Conservation (phyloP, 257 asterid species). For the Apocynum venetum region DNA sequence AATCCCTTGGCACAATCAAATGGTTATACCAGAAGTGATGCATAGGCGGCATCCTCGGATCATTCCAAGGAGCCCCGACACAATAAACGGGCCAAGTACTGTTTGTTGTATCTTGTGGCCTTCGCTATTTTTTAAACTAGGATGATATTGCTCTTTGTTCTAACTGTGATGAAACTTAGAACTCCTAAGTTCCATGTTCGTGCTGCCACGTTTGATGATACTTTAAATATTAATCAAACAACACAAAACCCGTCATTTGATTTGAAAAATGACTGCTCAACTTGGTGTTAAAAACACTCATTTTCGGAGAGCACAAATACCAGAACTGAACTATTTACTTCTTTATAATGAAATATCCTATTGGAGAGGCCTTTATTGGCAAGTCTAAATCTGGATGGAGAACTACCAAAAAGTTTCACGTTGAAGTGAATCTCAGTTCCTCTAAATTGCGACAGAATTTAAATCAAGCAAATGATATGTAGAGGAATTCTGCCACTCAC, state of each 20-base stretch:
- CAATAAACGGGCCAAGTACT: conserved; percentile 28
- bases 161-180: conserved; percentile 31
- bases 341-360: conserved; percentile 13
- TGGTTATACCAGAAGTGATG: not conserved
- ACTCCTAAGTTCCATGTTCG: conserved; percentile 33
- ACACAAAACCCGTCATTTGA: conserved; percentile 19
- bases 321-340: conserved; percentile 22
- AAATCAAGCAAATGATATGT: conserved; percentile 15
- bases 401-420: conserved; percentile 18
- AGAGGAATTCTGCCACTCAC: conserved; percentile 24
- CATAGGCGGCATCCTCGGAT: not conserved
- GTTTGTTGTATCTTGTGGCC: conserved; percentile 22
- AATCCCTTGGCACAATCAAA: not conserved
- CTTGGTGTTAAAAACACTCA: conserved; percentile 33
- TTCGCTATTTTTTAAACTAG: conserved; percentile 29
- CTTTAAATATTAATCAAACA: not conserved
- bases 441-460: conserved; percentile 6
- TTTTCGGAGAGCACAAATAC: conserved; percentile 39
- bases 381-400: conserved; percentile 19
- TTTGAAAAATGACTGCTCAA: conserved; percentile 18
- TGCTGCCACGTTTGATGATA: conserved; percentile 5
- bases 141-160: conserved; percentile 20
- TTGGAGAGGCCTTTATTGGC: conserved; percentile 25
- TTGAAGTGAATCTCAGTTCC: conserved; percentile 18
- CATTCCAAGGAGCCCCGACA: conserved; percentile 18